These are phyloP conservation scores for Canariomyces notabilis DNA, from an alignment of 2,329 filamentous ascomycete species.

Conservation along the genomic window DNA sequence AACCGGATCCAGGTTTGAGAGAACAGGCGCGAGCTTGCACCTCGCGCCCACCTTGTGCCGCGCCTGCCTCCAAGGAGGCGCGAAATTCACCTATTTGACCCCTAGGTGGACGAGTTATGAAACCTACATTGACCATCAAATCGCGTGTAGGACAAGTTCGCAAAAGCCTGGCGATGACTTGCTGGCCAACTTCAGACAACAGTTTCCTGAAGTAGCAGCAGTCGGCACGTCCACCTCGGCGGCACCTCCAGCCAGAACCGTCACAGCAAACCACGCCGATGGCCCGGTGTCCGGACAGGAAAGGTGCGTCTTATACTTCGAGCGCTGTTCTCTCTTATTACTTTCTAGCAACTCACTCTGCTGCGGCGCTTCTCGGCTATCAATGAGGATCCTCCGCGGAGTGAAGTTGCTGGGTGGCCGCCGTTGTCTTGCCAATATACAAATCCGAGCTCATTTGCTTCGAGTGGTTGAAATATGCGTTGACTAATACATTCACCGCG, in stretches of 20 bases:
- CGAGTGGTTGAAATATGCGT: too few relatives aligned
- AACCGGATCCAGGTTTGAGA: too few relatives aligned
- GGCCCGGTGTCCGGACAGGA: constrained; percentile 29
- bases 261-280: constrained; percentile 30
- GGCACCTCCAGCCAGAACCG: constrained; percentile 36
- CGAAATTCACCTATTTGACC: too few relatives aligned
- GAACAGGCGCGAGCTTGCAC: too few relatives aligned
- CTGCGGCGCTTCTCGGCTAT: neutral
- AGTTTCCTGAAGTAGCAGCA: constrained; percentile 68
- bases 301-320: constrained; percentile 26
- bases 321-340: neutral
- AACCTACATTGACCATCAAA: neutral
- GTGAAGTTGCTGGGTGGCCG: neutral
- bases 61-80: too few relatives aligned
- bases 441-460: too few relatives aligned
- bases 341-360: neutral
- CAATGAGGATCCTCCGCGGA: neutral
- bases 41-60: too few relatives aligned
- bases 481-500: too few relatives aligned
- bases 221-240: constrained; percentile 44
- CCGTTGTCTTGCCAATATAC: neutral
- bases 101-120: neutral
- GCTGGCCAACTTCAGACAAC: constrained; percentile 76
- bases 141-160: constrained; percentile 57
- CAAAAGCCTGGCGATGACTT: constrained; percentile 85